phyloP scores from a whole-genome alignment of 1,139 yeast genomes.

The Protomyces arabidopsidicola region DNA sequence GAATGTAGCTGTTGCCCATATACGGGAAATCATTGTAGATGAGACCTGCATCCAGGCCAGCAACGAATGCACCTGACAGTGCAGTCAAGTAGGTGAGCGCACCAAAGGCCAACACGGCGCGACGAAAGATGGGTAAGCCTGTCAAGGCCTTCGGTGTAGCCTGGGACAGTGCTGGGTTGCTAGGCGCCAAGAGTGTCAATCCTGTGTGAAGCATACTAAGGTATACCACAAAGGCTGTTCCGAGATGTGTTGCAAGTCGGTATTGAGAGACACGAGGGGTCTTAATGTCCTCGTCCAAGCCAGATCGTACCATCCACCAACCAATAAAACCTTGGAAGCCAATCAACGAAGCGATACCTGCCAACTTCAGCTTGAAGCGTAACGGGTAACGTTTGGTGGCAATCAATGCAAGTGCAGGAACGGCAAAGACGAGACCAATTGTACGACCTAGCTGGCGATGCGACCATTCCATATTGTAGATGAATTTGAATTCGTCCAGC shows the following conservation, averaged over 20 bases:
- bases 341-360: conserved; percentile 67
- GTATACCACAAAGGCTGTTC: conserved; percentile 86
- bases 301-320: conserved; percentile 99
- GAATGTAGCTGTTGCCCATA: conserved; percentile 72
- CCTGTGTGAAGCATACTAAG: conserved; percentile 90
- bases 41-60: conserved; percentile 95
- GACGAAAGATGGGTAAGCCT: conserved; percentile 17
- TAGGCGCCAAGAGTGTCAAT: conserved; percentile 54
- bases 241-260: conserved; percentile 87
- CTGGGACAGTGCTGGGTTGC: background rate
- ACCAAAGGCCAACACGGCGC: conserved; percentile 6
- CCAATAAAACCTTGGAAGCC: conserved; percentile 96
- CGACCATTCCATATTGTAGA: conserved; percentile 96
- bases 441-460: conserved; percentile 89
- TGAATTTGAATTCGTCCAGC: conserved; percentile 89
- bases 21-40: conserved; percentile 94
- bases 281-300: conserved; percentile 79
- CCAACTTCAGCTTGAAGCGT: conserved; percentile 44
- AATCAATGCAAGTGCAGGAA: conserved; percentile 83
- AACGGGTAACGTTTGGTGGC: conserved; percentile 47
- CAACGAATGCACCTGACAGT: conserved; percentile 96
- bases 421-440: conserved; percentile 74
- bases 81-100: conserved; percentile 51
- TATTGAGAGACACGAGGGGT: conserved; percentile 92
- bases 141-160: background rate